Conservation (phyloP, 176 grass and related monocot species). For the Pontederia crassipes region DNA sequence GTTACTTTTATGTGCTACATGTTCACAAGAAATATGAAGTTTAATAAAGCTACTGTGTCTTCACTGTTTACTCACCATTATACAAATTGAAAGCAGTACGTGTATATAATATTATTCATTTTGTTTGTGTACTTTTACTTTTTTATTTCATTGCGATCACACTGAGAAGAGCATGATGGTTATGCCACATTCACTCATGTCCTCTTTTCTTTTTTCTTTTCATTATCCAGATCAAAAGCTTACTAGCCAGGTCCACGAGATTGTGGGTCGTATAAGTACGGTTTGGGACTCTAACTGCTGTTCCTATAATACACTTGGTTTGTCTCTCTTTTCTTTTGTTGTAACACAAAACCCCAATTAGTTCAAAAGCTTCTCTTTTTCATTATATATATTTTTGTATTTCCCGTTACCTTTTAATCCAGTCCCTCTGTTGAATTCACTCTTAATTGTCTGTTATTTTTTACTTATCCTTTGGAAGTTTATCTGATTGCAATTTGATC, state of each 20-base stretch:
- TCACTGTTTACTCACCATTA: too few relatives aligned
- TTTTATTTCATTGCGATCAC: neutral
- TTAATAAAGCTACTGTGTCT: too few relatives aligned
- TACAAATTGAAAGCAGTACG: too few relatives aligned
- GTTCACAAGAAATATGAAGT: too few relatives aligned
- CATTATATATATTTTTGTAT: neutral
- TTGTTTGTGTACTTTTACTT: too few relatives aligned
- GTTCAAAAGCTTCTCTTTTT: too few relatives aligned
- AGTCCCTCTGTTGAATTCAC: neutral
- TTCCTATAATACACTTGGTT: constrained; percentile 98
- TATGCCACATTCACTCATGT: neutral
- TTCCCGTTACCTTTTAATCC: neutral
- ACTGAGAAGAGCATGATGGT: neutral
- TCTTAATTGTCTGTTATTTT: neutral
- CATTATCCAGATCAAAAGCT: constrained; percentile 99
- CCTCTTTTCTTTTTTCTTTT: constrained; percentile 14
- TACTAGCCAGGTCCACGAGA: constrained; percentile 98
- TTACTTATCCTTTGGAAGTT: neutral
- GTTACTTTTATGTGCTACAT: too few relatives aligned
- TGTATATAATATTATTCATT: too few relatives aligned
- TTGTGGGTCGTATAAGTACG: constrained; percentile 97
- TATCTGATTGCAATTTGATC: neutral
- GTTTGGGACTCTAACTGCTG: constrained; percentile 92
- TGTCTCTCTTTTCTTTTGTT: constrained; percentile 3
- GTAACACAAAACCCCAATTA: too few relatives aligned